phyloP scores from a whole-genome alignment of 2,329 filamentous ascomycete genomes.

The Xylariaceae sp. region DNA sequence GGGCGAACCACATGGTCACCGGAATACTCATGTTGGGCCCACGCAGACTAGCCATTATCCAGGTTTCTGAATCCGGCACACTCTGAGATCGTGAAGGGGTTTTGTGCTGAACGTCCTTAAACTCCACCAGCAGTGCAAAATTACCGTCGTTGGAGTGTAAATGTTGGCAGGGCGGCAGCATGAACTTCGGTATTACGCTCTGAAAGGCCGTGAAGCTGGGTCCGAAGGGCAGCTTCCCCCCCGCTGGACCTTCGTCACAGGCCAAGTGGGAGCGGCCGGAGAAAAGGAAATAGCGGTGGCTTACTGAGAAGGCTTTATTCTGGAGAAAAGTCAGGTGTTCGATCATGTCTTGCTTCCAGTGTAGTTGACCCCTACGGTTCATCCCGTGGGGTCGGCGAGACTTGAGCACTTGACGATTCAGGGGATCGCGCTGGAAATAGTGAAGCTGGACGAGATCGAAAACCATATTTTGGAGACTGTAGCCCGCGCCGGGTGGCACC shows the following conservation, averaged over 20 bases:
- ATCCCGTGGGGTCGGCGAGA: not conserved
- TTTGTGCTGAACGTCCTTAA: constrained; percentile 2
- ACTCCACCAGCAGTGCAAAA: too few species aligned
- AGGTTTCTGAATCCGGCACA: constrained; percentile 16
- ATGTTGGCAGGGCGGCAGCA: too few species aligned
- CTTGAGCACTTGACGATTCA: constrained; percentile 5
- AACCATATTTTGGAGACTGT: constrained; percentile 3
- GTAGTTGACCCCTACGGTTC: not conserved
- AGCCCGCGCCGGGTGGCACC: not conserved
- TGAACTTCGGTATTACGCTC: too few species aligned
- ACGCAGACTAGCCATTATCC: constrained; percentile 8
- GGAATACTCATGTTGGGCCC: too few species aligned
- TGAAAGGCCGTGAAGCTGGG: constrained; percentile 15
- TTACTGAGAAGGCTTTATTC: not conserved
- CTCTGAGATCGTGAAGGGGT: constrained; percentile 19
- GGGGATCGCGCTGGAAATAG: constrained; percentile 9
- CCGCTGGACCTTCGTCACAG: constrained; percentile 42
- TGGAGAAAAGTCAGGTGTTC: constrained; percentile 18
- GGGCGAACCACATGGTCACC: constrained; percentile 20
- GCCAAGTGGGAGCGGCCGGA: constrained; percentile 22
- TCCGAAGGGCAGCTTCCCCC: constrained; percentile 16
- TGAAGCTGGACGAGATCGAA: constrained; percentile 8
- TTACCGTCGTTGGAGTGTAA: too few species aligned
- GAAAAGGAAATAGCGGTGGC: constrained; percentile 20
- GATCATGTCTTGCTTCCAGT: constrained; percentile 23